Conservation (phyloP, 1,284 basidiomycete species). For the Schizopora paradoxa region DNA sequence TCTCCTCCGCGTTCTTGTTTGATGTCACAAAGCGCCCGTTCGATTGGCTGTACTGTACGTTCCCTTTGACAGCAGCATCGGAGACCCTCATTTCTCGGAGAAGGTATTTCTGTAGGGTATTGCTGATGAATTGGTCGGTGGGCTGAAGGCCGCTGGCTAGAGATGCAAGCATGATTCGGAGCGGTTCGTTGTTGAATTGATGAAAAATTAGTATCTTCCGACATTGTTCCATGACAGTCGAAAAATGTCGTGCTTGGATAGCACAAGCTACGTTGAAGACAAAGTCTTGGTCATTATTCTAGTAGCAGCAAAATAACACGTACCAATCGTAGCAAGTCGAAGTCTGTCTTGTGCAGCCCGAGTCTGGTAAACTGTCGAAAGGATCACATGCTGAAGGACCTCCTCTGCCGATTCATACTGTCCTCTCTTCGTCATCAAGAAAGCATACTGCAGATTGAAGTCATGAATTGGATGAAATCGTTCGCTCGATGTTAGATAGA, state of each 20-base stretch:
- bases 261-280: constrained; percentile 55
- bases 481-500: not conserved
- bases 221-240: constrained; percentile 61
- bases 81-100: constrained; percentile 69
- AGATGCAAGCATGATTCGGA: constrained; percentile 67
- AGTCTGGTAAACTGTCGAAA: constrained; percentile 73
- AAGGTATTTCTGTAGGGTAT: constrained; percentile 76
- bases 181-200: constrained; percentile 80
- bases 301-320: constrained; percentile 25
- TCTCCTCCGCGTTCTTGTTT: constrained; percentile 24
- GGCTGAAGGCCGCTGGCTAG: constrained; percentile 64
- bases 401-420: constrained; percentile 72
- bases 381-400: constrained; percentile 71
- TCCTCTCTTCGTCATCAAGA: constrained; percentile 65
- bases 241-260: constrained; percentile 49
- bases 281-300: not conserved
- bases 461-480: not conserved
- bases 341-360: constrained; percentile 64
- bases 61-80: constrained; percentile 56
- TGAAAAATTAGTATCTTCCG: constrained; percentile 66
- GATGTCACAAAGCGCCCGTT: constrained; percentile 45
- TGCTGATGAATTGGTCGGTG: constrained; percentile 69
- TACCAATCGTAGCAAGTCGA: constrained; percentile 68
- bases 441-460: constrained; percentile 68
- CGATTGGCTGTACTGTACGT: constrained; percentile 50